phyloP scores from a whole-genome alignment of 352 stramenopile species.

The Thalassiosira tumida region DNA sequence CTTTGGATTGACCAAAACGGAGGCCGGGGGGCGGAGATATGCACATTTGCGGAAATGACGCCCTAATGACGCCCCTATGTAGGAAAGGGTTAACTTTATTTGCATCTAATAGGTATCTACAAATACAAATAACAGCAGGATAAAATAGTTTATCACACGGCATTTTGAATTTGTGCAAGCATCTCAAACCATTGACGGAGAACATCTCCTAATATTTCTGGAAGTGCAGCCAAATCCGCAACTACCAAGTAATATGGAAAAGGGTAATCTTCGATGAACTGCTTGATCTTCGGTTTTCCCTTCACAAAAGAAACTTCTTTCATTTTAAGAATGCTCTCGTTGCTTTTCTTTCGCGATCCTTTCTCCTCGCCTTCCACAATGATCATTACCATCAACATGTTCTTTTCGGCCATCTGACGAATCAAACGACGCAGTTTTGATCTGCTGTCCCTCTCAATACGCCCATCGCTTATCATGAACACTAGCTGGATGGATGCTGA shows the following conservation, averaged over 20 bases:
- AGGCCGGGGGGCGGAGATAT: not conserved
- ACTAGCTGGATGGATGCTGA: slow-evolving; percentile 95
- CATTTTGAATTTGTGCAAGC: slow-evolving; percentile 86
- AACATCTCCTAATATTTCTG: slow-evolving; percentile 98
- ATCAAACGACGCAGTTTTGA: slow-evolving; percentile 96
- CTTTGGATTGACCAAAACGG: not conserved
- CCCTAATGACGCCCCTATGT: not conserved
- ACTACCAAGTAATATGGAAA: slow-evolving; percentile 99
- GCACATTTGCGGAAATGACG: not conserved
- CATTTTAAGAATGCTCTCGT: slow-evolving; percentile 98
- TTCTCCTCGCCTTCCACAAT: slow-evolving; percentile 94
- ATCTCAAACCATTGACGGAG: slow-evolving; percentile 99
- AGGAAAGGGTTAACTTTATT: slow-evolving; percentile 20
- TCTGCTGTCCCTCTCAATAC: slow-evolving; percentile 97
- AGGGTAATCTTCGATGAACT: slow-evolving; percentile 99
- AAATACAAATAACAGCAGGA: too few species aligned
- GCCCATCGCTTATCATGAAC: slow-evolving; percentile 99
- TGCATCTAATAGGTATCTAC: too few species aligned
- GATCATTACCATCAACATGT: slow-evolving; percentile 98
- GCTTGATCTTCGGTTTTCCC: slow-evolving; percentile 96
- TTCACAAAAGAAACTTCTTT: slow-evolving; percentile 97
- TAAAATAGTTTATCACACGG: slow-evolving; percentile 49
- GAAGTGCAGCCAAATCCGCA: slow-evolving; percentile 95
- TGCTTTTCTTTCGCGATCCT: slow-evolving; percentile 73
- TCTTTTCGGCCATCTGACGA: slow-evolving; percentile 96